Evolutionary conservation across 306 rosid species (phyloP), one percentile per base, ranked within the genome.

Genomic region (Prosopis cineraria): DNA sequence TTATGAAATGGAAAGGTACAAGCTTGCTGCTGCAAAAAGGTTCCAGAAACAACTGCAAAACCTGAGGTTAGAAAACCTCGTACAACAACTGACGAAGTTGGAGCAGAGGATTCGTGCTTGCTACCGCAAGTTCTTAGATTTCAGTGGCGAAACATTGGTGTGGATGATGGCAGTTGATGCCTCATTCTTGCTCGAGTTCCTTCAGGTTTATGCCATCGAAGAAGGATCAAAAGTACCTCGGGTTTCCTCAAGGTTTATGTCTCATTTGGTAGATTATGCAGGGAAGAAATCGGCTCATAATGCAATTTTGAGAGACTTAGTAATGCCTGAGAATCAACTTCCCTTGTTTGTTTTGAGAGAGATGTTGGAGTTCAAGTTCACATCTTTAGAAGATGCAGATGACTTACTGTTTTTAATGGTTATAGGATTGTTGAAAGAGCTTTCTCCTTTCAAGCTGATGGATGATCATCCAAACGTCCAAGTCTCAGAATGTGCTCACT

Each of bases 151-250:
- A 77, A 93, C 93, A 0, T 65, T 90, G 55, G 87, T 87, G 41
- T 93, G 98, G 97, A 90, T 87, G 90, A 86, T 93, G 88, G 88
- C 87, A 2, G 84, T 89, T 3, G 96, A 90, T 22, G 93, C 93
- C 30, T 90, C 89, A 0, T 91, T 93, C 74, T 79, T 93, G 81
- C 93, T 90, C 0, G 96, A 93, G 71, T 78, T 93, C 72, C 90
- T 91, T 79, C 87, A 81, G 64, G 73, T 86, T 50, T 91, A 80
- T 56, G 87, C 91, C 3, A 68, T 82, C 4, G 62, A 81, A 60
- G 88, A 87, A 78, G 90, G 81, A 30, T 76, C 31, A 5, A 72
- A 47, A 30, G 45, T 88, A 2, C 56, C 56, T 0, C 73, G 80
- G 62, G 72, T 81, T 66, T 91, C 90, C 12, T 87, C 93, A 0